Conservation (phyloP, 2,329 filamentous ascomycete genomes). For the Phialophora chinensis region DNA sequence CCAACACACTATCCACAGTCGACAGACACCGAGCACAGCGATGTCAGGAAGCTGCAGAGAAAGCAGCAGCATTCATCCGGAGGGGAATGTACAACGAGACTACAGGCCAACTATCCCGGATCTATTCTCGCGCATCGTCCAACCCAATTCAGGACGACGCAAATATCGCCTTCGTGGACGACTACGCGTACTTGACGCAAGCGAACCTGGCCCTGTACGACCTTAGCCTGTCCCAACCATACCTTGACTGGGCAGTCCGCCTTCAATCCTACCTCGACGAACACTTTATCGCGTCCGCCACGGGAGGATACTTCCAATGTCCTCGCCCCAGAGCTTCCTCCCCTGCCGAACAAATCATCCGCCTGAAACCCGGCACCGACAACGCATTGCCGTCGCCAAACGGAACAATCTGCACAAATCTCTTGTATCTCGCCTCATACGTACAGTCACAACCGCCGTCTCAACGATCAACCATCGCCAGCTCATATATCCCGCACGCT, state of each 20-base stretch:
- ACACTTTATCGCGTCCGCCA: slow-evolving; percentile 73
- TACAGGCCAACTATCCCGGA: slow-evolving; percentile 69
- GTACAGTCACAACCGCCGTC: slow-evolving; percentile 62
- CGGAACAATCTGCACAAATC: slow-evolving; percentile 80
- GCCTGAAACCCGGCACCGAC: slow-evolving; percentile 95
- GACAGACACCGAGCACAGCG: slow-evolving; percentile 62
- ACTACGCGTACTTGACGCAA: slow-evolving; percentile 87
- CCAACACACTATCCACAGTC: slow-evolving; percentile 68
- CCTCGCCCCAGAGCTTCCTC: slow-evolving; percentile 10
- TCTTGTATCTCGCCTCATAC: slow-evolving; percentile 78
- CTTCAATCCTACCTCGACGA: slow-evolving; percentile 76
- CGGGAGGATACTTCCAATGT: slow-evolving; percentile 35
- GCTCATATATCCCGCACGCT: slow-evolving; percentile 59
- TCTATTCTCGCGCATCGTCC: slow-evolving; percentile 6
- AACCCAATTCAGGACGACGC: slow-evolving; percentile 8
- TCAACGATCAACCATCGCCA: slow-evolving; percentile 46
- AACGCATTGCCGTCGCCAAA: slow-evolving; percentile 89
- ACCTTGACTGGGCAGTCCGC: slow-evolving; percentile 79
- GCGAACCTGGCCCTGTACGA: slow-evolving; percentile 86
- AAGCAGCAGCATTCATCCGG: slow-evolving; percentile 74
- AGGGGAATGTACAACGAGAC: slow-evolving; percentile 72
- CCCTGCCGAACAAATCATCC: slow-evolving; percentile 55
- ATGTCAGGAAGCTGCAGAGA: slow-evolving; percentile 70
- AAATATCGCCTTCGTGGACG: slow-evolving; percentile 86
- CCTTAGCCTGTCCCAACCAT: slow-evolving; percentile 75